phyloP scores from a whole-genome alignment of 2,329 filamentous ascomycete species.

The Teratosphaeria epicoccoides region DNA sequence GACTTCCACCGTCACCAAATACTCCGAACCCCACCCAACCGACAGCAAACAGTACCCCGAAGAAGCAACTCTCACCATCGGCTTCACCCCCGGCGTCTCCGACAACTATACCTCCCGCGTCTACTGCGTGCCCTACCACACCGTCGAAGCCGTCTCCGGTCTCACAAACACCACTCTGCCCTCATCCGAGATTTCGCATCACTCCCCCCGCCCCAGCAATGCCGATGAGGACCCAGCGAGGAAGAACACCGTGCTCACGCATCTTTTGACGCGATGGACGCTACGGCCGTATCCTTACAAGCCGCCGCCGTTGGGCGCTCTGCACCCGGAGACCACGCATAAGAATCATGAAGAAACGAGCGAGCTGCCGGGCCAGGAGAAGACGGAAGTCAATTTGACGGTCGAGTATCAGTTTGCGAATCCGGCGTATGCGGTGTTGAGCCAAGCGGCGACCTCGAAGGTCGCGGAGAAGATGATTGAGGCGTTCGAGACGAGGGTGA shows the following conservation, averaged over 20 bases:
- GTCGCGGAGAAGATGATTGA: constrained; percentile 82
- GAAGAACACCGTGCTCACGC: constrained; percentile 46
- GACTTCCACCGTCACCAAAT: constrained; percentile 63
- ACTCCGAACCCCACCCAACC: constrained; percentile 42
- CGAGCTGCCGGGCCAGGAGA: constrained; percentile 30
- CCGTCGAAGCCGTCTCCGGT: constrained; percentile 70
- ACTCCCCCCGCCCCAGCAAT: constrained; percentile 25
- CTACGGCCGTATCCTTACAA: constrained; percentile 40
- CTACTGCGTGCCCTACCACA: constrained; percentile 59
- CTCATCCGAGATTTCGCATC: constrained; percentile 31
- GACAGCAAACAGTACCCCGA: constrained; percentile 53
- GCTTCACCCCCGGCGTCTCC: constrained; percentile 69
- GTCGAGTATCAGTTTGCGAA: constrained; percentile 81
- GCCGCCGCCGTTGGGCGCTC: constrained; percentile 32
- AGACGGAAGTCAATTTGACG: constrained; percentile 63
- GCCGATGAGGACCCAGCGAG: constrained; percentile 28
- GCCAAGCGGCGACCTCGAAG: constrained; percentile 69
- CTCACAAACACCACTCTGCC: constrained; percentile 38
- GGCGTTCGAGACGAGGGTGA: constrained; percentile 78
- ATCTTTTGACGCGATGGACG: constrained; percentile 60
- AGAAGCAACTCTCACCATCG: constrained; percentile 68
- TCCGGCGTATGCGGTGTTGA: constrained; percentile 75
- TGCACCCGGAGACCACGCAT: constrained; percentile 18
- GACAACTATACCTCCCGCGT: constrained; percentile 76
- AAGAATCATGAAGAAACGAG: constrained; percentile 32